These are phyloP conservation scores for sweet orange (Citrus sinensis) DNA, from an alignment of 345 rosid species.

Conservation along the genomic window DVS_A1.0 CM039167.1:8104501-8105000, in stretches of 20 bases:
- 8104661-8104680: too few relatives aligned
- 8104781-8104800: constrained; percentile 36
- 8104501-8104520: constrained; percentile 29
- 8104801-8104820: constrained; percentile 20
- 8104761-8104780: constrained; percentile 19
- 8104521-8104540: background rate
- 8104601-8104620: constrained; percentile 25
- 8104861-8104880: background rate
- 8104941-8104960: constrained; percentile 31
- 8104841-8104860: background rate
- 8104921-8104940: constrained; percentile 36
- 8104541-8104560: constrained; percentile 26
- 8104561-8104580: background rate
- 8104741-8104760: constrained; percentile 21
- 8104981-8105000: constrained; percentile 13
- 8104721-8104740: constrained; percentile 34
- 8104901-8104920: background rate
- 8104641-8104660: too few relatives aligned
- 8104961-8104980: constrained; percentile 34
- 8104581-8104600: constrained; percentile 36
- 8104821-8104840: background rate
- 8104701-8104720: constrained; percentile 2
- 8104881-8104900: background rate
- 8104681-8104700: too few relatives aligned
- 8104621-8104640: too few relatives aligned